A percentile compares a stretch with the other conserved stretches of the same genome.
These are phyloP conservation scores for Coccomyxa sp. DNA, from an alignment of 139 green algal genomes.

Conservation along the genomic window DNA sequence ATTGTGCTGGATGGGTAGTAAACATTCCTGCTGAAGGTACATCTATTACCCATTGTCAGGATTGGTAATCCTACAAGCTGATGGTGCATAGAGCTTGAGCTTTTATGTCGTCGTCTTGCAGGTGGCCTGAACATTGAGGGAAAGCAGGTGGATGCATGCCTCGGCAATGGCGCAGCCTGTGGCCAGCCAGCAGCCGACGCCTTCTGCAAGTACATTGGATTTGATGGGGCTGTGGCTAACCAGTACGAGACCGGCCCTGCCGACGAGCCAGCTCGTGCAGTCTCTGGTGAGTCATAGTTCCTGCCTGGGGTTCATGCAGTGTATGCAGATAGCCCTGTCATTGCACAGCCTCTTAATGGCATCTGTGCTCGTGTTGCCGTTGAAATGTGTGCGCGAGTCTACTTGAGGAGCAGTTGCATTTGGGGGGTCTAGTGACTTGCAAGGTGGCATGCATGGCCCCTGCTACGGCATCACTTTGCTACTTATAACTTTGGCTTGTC, in stretches of 20 bases:
- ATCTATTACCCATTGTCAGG: not conserved
- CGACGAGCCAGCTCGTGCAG: not conserved
- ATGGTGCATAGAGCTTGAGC: not conserved
- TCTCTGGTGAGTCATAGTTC: not conserved
- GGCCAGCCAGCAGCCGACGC: not conserved
- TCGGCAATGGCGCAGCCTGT: not conserved
- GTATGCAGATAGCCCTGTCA: too few species aligned
- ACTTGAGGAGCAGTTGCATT: too few species aligned
- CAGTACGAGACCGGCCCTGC: not conserved
- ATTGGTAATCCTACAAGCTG: not conserved
- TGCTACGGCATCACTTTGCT: too few species aligned
- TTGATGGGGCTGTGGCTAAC: not conserved
- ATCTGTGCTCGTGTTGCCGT: too few species aligned
- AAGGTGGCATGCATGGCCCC: too few species aligned
- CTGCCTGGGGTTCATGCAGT: too few species aligned
- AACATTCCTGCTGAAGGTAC: not conserved
- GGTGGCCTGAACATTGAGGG: not conserved
- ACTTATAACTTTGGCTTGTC: too few species aligned
- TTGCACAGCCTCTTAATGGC: too few species aligned
- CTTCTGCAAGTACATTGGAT: conserved; percentile 3
- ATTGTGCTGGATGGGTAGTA: not conserved
- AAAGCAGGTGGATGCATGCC: not conserved
- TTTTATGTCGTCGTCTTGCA: not conserved
- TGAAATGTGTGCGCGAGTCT: too few species aligned
- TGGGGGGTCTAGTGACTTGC: too few species aligned